phyloP scores from a whole-genome alignment of 805 yeast genomes.

The Ogataea thermomethanolica region DNA sequence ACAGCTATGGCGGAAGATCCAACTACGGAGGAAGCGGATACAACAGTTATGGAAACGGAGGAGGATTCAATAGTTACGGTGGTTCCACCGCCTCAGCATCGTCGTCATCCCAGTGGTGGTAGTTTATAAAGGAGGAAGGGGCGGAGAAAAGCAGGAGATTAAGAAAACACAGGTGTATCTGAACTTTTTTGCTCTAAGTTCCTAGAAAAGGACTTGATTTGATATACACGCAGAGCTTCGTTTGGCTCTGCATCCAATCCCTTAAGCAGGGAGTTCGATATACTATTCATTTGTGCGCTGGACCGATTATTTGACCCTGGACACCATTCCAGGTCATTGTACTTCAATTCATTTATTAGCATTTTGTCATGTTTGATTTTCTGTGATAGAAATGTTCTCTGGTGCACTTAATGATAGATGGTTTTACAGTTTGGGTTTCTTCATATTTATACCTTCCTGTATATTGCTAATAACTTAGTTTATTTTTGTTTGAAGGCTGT shows the following conservation, averaged over 20 bases:
- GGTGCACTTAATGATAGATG: constrained; percentile 21
- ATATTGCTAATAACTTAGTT: constrained; percentile 16
- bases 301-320: constrained; percentile 7
- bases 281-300: constrained; percentile 14
- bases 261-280: constrained; percentile 4
- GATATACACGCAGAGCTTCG: no score
- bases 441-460: constrained; percentile 18
- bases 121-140: constrained; percentile 11
- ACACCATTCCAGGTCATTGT: constrained; percentile 4
- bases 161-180: constrained; percentile 4
- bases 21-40: constrained; percentile 26
- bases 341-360: constrained; percentile 15
- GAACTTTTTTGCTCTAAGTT: constrained; percentile 12
- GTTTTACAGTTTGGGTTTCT: constrained; percentile 17
- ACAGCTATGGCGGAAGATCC: constrained; percentile 27
- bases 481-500: constrained; percentile 4
- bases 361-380: constrained; percentile 17
- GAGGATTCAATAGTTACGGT: constrained; percentile 15
- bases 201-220: constrained; percentile 11
- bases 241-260: not conserved
- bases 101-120: constrained; percentile 35
- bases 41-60: constrained; percentile 21
- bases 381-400: constrained; percentile 19
- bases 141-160: constrained; percentile 5
- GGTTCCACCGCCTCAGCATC: constrained; percentile 28